phyloP scores from a whole-genome alignment of 2,329 filamentous ascomycete genomes.

The Cordyceps farinosa region DNA sequence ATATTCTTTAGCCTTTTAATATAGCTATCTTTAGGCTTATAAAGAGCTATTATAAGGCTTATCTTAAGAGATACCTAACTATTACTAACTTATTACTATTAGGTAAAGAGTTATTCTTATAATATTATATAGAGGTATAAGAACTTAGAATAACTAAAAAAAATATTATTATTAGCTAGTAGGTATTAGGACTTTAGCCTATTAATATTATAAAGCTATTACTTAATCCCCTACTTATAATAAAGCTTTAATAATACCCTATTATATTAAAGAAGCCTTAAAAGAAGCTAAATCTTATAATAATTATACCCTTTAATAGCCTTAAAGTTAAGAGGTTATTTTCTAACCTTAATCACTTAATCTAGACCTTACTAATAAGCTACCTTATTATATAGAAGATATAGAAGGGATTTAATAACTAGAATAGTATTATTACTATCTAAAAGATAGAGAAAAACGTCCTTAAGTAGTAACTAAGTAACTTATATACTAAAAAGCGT shows the following conservation, averaged over 20 bases:
- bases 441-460: too few relatives aligned
- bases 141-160: neutral
- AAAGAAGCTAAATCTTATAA: neutral
- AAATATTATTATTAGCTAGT: neutral
- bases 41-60: neutral
- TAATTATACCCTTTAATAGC: neutral
- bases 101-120: neutral
- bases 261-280: neutral
- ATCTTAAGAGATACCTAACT: neutral
- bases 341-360: neutral
- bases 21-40: neutral
- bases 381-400: neutral
- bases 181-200: neutral
- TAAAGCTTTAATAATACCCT: neutral
- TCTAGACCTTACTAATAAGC: neutral
- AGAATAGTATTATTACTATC: neutral
- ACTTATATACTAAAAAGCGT: too few relatives aligned
- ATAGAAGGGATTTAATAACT: neutral
- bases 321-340: neutral
- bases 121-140: neutral
- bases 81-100: neutral
- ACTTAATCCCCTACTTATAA: neutral
- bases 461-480: too few relatives aligned
- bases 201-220: neutral
- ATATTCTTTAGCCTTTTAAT: constrained; percentile 10